Evolutionary conservation across 805 yeast species (phyloP).

Genomic region (Zygotorulaspora chibaensis): DNA sequence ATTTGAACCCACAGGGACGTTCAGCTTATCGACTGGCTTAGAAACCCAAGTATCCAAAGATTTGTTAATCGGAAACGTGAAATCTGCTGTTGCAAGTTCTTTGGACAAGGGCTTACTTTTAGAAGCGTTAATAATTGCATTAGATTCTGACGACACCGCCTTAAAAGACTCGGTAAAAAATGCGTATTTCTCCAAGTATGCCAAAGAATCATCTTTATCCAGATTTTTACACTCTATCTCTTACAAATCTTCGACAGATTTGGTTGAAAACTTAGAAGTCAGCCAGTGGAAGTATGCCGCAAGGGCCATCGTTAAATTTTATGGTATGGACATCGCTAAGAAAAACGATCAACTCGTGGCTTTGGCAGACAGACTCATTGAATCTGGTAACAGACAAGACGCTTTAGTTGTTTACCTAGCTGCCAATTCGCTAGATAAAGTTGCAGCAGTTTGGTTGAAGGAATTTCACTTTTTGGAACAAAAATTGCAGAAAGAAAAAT

Average conservation of each 20-base stretch:
- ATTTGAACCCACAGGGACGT: constrained; percentile 50
- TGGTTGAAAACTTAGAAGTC: constrained; percentile 74
- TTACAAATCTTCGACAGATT: constrained; percentile 52
- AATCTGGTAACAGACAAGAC: constrained; percentile 54
- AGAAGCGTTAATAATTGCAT: constrained; percentile 81
- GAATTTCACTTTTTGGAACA: constrained; percentile 56
- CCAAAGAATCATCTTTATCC: constrained; percentile 49
- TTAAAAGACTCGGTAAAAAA: constrained; percentile 65
- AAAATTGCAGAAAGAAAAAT: constrained; percentile 35
- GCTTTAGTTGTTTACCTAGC: constrained; percentile 77
- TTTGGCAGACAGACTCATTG: constrained; percentile 74
- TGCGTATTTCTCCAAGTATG: constrained; percentile 62
- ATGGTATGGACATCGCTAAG: constrained; percentile 42
- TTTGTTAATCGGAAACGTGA: constrained; percentile 58
- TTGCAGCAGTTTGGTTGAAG: constrained; percentile 76
- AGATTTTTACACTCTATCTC: constrained; percentile 70
- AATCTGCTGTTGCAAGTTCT: constrained; percentile 63
- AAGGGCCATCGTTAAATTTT: constrained; percentile 55
- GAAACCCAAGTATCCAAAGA: constrained; percentile 45
- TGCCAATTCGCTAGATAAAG: constrained; percentile 75
- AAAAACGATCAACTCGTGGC: constrained; percentile 54
- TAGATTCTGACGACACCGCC: constrained; percentile 53
- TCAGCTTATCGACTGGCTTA: constrained; percentile 43
- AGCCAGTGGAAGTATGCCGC: constrained; percentile 80
- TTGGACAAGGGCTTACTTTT: constrained; percentile 56